Evolutionary conservation across 1,284 basidiomycete genomes (phyloP).

Genomic region (Chalciporus sp.): DNA sequence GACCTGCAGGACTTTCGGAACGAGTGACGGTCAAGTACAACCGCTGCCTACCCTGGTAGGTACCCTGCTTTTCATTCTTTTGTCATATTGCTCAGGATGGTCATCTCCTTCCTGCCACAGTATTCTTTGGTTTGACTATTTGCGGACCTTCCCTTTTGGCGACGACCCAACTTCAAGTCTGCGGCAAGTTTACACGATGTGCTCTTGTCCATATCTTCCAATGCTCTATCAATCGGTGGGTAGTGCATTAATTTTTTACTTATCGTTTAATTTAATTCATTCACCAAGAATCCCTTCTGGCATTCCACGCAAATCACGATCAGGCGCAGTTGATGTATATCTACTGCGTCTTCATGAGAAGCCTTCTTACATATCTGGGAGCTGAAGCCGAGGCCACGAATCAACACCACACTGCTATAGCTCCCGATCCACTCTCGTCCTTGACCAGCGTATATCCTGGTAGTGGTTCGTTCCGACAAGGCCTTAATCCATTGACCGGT

Average conservation of each 20-base stretch:
- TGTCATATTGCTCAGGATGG: background rate
- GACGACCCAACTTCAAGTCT: background rate
- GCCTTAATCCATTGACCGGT: background rate
- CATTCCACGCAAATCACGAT: background rate
- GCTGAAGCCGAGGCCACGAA: background rate
- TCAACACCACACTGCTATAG: background rate
- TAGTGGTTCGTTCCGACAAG: background rate
- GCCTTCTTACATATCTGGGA: background rate
- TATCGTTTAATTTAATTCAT: background rate
- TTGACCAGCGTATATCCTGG: background rate
- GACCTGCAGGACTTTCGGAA: background rate
- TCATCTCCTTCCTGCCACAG: background rate
- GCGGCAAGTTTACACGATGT: background rate
- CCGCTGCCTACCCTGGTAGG: background rate
- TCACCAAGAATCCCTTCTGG: constrained; percentile 2
- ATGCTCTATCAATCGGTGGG: background rate
- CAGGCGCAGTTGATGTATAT: background rate
- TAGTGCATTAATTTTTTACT: background rate
- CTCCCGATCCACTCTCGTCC: background rate
- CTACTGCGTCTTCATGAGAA: background rate
- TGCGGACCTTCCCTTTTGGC: background rate
- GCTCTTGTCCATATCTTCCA: background rate
- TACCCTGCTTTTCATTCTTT: constrained; percentile 1
- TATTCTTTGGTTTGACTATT: background rate
- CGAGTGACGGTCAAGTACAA: background rate